phyloP scores from a whole-genome alignment of 495 filamentous ascomycete species.

The Lasiosphaeria ovina region DNA sequence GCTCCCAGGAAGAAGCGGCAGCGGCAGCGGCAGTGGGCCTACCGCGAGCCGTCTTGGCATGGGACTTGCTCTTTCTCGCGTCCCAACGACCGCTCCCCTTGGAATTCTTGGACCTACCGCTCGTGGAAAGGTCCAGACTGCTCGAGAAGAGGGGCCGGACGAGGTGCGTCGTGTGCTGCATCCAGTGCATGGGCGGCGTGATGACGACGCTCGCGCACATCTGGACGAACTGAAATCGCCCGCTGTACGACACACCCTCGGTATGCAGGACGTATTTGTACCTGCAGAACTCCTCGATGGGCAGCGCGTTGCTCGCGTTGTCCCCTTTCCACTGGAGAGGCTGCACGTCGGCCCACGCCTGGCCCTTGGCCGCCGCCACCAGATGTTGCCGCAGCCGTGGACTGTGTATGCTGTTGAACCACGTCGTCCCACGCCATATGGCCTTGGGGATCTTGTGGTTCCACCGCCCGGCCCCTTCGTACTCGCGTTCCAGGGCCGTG shows the following conservation, averaged over 20 bases:
- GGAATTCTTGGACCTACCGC: background rate
- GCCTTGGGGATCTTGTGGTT: constrained; percentile 60
- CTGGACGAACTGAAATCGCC: constrained; percentile 53
- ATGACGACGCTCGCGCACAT: constrained; percentile 49
- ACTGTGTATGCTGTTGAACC: constrained; percentile 46
- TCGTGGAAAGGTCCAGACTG: constrained; percentile 19
- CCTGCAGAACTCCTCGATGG: constrained; percentile 33
- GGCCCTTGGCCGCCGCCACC: constrained; percentile 30
- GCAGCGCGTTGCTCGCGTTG: constrained; percentile 38
- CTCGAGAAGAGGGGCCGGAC: constrained; percentile 42
- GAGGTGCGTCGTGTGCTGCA: constrained; percentile 52
- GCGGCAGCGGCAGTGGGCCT: no score
- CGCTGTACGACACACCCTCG: constrained; percentile 61
- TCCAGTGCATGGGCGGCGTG: constrained; percentile 47
- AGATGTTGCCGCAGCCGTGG: constrained; percentile 47
- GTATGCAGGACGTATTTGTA: constrained; percentile 57
- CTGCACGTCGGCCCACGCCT: constrained; percentile 52
- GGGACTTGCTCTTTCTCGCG: background rate
- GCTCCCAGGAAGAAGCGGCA: constrained; percentile 15
- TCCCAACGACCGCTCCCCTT: background rate
- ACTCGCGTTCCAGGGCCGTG: constrained; percentile 29
- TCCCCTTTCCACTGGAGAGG: constrained; percentile 36
- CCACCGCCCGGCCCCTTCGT: constrained; percentile 23
- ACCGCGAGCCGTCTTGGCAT: background rate
- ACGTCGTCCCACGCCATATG: constrained; percentile 66